Base-by-base conservation (phyloP, 108 stramenopile species). In the Parmales sp. region DNA sequence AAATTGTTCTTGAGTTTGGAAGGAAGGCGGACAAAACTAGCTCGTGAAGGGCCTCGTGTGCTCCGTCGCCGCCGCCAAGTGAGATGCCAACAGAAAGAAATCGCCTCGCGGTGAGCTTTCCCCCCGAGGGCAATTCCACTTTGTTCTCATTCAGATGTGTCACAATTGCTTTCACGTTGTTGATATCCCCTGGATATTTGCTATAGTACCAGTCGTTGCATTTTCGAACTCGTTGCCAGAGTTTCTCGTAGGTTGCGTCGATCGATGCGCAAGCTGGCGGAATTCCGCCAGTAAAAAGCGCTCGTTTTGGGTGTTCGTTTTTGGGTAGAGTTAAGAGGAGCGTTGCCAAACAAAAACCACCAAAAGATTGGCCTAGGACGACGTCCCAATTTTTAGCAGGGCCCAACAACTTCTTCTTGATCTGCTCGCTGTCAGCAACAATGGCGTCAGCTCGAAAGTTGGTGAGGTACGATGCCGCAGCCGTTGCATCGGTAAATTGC, bases 291-390 rank as follows among this genome's bases (percentile, higher is more conserved):
- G 95, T 96, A 7, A 94, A 78, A 0, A 94, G 77, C 28, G 81
- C 81, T 16, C 87, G 63, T 50, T 69, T 75, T 1, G 90, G 82
- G 25, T 88, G 90, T 68, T 83, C 5, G 2, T n/a, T 4, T 23
- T n/a, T 74, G 8, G 71, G 54, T 37, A 88, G 71, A 60, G 71
- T 76, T 3, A 90, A 90, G 16, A 96, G 74, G 65, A 94, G 94
- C 0, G 92, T 84, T 80, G 90, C 87, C 18, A 90, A 70, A 69
- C 93, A 94, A 70, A 96, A 96, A 8, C 95, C 95, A 28, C 95
- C 95, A 73, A 84, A 96, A 39, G 20, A 66, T 11, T 19, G 37
- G 23, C 65, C 37, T 8, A 37, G 37, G 4, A 39, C 44, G 38
- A 31, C 51, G 11, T 46, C 67, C 4, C 69, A 69, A 20, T 50